Percentiles rank a stretch among this genome's conserved stretches.
Evolutionary conservation across 2,329 filamentous ascomycete genomes (phyloP).

Genomic region (Arthroderma sp.): DNA sequence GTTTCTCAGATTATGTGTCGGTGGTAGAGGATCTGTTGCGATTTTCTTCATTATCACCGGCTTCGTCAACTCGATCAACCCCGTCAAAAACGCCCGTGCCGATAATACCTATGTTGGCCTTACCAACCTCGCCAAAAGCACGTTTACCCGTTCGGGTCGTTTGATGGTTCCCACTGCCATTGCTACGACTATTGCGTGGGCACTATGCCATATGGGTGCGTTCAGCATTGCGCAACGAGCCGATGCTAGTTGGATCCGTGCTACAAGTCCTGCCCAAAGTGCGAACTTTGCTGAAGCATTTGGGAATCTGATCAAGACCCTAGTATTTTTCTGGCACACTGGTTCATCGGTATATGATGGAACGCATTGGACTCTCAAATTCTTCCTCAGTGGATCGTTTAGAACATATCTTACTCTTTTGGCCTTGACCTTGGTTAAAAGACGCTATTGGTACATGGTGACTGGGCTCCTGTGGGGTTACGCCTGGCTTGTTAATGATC

Average conservation of each 20-base stretch:
- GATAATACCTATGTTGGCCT: conserved; percentile 18
- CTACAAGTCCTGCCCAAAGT: conserved; percentile 11
- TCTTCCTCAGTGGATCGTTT: conserved; percentile 34
- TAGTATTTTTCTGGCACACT: conserved; percentile 25
- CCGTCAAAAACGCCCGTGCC: conserved; percentile 18
- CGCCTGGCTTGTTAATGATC: conserved; percentile 23
- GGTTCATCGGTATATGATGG: conserved; percentile 33
- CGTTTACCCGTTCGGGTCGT: conserved; percentile 17
- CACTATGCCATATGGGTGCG: conserved; percentile 18
- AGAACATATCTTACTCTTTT: conserved; percentile 34
- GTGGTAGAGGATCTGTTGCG: conserved; percentile 19
- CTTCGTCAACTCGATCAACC: conserved; percentile 22
- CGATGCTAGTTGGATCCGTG: conserved; percentile 20
- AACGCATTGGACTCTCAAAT: conserved; percentile 34
- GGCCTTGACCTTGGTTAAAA: conserved; percentile 29
- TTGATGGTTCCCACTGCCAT: conserved; percentile 19
- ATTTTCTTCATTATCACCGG: conserved; percentile 24
- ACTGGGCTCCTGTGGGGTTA: conserved; percentile 30
- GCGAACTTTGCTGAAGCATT: conserved; percentile 14
- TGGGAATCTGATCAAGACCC: conserved; percentile 13
- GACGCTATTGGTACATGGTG: conserved; percentile 26
- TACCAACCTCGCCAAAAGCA: conserved; percentile 16
- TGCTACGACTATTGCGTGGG: conserved; percentile 18
- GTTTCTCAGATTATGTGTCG: conserved; percentile 19
- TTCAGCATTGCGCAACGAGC: conserved; percentile 16